These are phyloP conservation scores for Aspergillus tanneri DNA, from an alignment of 2,329 filamentous ascomycete species.

Conservation along the genomic window DNA sequence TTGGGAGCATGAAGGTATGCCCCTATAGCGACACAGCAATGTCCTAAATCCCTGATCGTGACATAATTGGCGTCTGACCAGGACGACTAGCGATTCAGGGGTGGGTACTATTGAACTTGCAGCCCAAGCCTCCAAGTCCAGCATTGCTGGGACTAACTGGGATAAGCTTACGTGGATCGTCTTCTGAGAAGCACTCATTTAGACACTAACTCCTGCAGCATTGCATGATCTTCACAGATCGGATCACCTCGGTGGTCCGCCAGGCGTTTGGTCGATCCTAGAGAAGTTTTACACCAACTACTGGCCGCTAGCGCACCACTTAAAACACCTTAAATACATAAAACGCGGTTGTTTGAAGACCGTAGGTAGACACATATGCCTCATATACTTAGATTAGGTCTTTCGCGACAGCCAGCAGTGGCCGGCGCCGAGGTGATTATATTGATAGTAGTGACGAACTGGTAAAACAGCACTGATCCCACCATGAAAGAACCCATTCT, in stretches of 20 bases:
- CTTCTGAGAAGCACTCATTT: too few species aligned
- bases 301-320: constrained; percentile 7
- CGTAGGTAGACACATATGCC: neutral
- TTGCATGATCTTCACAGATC: neutral
- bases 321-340: too few species aligned
- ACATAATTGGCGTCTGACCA: constrained; percentile 1
- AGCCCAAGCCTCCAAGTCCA: neutral
- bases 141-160: neutral
- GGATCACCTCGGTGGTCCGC: neutral
- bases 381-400: constrained; percentile 21
- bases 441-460: constrained; percentile 25
- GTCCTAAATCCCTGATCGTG: neutral
- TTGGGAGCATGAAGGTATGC: too few species aligned
- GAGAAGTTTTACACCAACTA: constrained; percentile 1
- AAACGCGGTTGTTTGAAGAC: neutral
- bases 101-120: constrained; percentile 13
- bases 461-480: constrained; percentile 18
- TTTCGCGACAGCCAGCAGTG: constrained; percentile 18
- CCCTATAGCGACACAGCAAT: neutral
- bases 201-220: too few species aligned
- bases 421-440: constrained; percentile 22
- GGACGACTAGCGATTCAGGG: constrained; percentile 5
- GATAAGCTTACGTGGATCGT: neutral
- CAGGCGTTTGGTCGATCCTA: neutral
- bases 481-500: constrained; percentile 24